Base-by-base conservation (phyloP, 345 rosid genomes). In the Euphorbia tirucalli region DNA sequence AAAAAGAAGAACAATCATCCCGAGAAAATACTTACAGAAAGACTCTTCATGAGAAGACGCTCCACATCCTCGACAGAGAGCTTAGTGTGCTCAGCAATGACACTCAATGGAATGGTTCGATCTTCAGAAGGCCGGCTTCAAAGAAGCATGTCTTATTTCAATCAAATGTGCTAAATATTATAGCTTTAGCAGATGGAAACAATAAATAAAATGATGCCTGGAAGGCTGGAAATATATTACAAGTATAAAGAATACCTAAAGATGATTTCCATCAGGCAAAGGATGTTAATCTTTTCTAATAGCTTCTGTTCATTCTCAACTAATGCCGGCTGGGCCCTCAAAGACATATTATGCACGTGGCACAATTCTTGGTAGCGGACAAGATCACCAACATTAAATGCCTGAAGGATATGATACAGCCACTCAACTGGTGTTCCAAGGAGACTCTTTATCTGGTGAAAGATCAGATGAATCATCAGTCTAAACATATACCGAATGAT, bases 91-190 rank as follows among this genome's bases (percentile, higher is more conserved):
- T 88, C 93, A 44, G 98, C 97, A 76, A 96, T 96, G 73, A 88
- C 77, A 71, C 71, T 83, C 77, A 96, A 74, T 10, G 98, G 97
- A 82, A 96, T 93, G 61, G 93, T 96, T 56, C 98, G 88, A 79
- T 93, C 98, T 85, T 96, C 99, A 9, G 99, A 86, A 22, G 98
- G 88, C 65, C 99, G 99, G 83, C 99, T 96, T 80, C 80, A 79
- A 79, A 21, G 68, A 68, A 41, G 63, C 22, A 77, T 43, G 30
- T 41, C 11, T 43, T 24, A 16, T n/a, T 76, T 69, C 60, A 73
- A 65, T 75, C 74, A 56, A 39, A 66, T 56, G 35, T 37, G 9
- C 18, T 31, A 22, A 32, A 46, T 31, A 21, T 64, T 21, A 32
- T 27, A 54, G 19, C 49, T 24, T 24, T 21, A 14, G 52, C 21